Evolutionary conservation across 352 stramenopile genomes (phyloP), one percentile per base, ranked within the genome.

Genomic region (Albugo candida): DNA sequence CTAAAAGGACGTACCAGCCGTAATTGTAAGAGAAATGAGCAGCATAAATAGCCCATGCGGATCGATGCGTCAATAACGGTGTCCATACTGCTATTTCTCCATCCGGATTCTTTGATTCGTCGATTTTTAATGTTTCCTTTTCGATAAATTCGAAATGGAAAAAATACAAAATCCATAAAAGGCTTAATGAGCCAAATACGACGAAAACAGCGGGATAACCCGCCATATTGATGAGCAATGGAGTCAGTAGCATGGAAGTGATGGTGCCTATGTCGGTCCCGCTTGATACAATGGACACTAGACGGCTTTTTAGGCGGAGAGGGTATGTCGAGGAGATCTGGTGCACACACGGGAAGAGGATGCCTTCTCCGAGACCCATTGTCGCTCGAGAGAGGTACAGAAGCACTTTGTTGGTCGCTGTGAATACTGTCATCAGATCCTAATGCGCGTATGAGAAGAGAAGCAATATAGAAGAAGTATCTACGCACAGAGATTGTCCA

Each of bases 11-110:
- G 50, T 92, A 92, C 79, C 79, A 92, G 46, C 70, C 77, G 59
- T 89, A 92, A 53, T 92, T 92, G 59, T 85, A 83, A 56, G 69
- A 82, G 44, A 89, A 82, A 51, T 92, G 79, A 16, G 75, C 73
- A 13, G 79, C 60, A 58, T 92, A 92, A 49, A 92, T 76, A 13
- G 79, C 79, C 76, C 76, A 92, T 2, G 76, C 79, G 13, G 73
- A 52, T 0, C 69, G 62, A 13, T 65, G 83, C 14, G 63, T 71
- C 19, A 92, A 55, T 41, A 92, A 53, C 31, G 80, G 65, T 11
- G 53, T 52, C 65, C 71, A 86, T 8, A 43, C 3, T 8, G 38
- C 38, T 31, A 10, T 31, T 8, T 3, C 3, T 8, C 24, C 24
- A 31, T 3, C 24, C 24, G 24, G 24, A n/a, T n/a, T n/a, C n/a